phyloP scores from a whole-genome alignment of 768 basidiomycete genomes.

The Lactarius pseudohatsudake region DNA sequence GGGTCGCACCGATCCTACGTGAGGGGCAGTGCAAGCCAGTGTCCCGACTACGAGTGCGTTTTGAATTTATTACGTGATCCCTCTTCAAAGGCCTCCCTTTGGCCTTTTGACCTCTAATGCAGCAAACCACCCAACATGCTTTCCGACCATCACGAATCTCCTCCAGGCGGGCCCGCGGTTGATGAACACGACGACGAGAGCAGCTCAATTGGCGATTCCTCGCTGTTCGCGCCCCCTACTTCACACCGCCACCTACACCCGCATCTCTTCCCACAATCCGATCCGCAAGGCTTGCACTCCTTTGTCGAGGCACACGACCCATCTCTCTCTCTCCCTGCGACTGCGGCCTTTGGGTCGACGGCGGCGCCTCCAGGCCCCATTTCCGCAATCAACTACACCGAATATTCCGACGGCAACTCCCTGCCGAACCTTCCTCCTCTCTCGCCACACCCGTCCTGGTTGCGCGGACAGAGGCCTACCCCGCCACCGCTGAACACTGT shows the following conservation, averaged over 20 bases:
- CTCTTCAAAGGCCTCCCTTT: conserved; percentile 6
- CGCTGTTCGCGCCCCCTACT: conserved; percentile 19
- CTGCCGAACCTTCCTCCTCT: conserved; percentile 3
- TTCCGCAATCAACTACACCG: neutral
- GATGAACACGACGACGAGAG: conserved; percentile 4
- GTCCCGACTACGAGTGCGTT: conserved; percentile 24
- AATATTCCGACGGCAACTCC: neutral
- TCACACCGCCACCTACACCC: conserved; percentile 9
- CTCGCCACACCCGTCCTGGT: conserved; percentile 17
- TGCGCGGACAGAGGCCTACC: neutral
- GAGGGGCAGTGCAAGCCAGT: conserved; percentile 26
- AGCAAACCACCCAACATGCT: conserved; percentile 21
- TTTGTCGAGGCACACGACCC: conserved; percentile 8
- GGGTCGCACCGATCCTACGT: conserved; percentile 16
- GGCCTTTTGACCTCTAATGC: conserved; percentile 17
- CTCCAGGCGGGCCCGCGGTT: neutral
- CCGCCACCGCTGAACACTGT: neutral
- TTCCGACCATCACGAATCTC: conserved; percentile 18
- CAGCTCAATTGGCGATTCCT: conserved; percentile 16
- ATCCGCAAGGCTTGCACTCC: conserved; percentile 2
- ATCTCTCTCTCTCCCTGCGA: neutral
- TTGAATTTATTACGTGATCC: conserved; percentile 24
- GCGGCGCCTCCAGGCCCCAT: neutral
- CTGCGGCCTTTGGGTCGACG: neutral
- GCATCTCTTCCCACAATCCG: conserved; percentile 3